phyloP scores from a whole-genome alignment of 768 basidiomycete genomes.

The Austroboletus eburneus region DNA sequence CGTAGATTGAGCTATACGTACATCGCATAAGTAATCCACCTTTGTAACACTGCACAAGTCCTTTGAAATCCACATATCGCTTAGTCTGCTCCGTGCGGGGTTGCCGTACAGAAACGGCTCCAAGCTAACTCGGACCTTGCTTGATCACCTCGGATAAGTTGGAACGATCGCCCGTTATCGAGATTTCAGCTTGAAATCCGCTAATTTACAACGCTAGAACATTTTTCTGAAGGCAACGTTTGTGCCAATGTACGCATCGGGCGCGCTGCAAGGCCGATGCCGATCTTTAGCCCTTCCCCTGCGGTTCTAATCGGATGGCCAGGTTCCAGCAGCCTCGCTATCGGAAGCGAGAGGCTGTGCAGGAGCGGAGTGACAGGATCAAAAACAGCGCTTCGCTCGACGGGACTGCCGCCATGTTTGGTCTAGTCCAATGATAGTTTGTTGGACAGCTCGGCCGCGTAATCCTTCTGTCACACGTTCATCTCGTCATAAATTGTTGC shows the following conservation, averaged over 20 bases:
- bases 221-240: too few species aligned
- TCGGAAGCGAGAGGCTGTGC: constrained; percentile 4
- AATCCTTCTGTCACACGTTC: constrained; percentile 10
- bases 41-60: not conserved
- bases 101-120: constrained; percentile 3
- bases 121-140: too few species aligned
- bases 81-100: not conserved
- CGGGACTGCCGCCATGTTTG: too few species aligned
- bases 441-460: not conserved
- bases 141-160: constrained; percentile 30
- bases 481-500: constrained; percentile 4
- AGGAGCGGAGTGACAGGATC: not conserved
- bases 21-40: constrained; percentile 25
- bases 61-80: not conserved
- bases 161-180: constrained; percentile 18
- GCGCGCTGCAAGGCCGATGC: too few species aligned
- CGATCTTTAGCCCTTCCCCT: too few species aligned
- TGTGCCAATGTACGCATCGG: too few species aligned
- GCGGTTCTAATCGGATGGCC: too few species aligned
- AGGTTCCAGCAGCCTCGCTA: too few species aligned
- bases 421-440: too few species aligned
- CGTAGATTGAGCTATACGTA: constrained; percentile 21
- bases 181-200: constrained; percentile 8
- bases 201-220: too few species aligned
- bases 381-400: too few species aligned